A percentile compares a stretch with the other conserved stretches of the same genome.
phyloP scores from a whole-genome alignment of 1,284 basidiomycete genomes.

The Fomitopsis betulina region DNA sequence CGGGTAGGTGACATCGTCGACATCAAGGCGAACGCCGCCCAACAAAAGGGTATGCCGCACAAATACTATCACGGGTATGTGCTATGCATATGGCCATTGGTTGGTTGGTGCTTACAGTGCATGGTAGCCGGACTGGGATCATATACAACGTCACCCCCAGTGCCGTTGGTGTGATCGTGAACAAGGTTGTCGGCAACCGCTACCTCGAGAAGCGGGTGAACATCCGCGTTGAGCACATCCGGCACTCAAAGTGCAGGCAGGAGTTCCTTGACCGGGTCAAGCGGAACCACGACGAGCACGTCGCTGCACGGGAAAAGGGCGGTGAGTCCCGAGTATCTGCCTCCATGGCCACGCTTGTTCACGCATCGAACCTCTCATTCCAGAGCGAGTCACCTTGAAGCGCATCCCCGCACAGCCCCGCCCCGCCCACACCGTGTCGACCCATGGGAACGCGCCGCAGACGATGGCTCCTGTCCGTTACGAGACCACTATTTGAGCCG shows the following conservation, averaged over 20 bases:
- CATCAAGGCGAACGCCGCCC: slow-evolving; percentile 98
- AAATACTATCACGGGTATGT: slow-evolving; percentile 90
- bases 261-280: slow-evolving; percentile 98
- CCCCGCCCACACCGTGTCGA: slow-evolving; percentile 74
- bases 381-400: slow-evolving; percentile 84
- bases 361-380: not conserved
- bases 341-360: slow-evolving; percentile 1
- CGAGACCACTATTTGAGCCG: slow-evolving; percentile 76
- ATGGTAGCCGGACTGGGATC: slow-evolving; percentile 85
- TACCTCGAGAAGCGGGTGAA: slow-evolving; percentile 99
- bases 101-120: slow-evolving; percentile 2
- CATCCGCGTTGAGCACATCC: slow-evolving; percentile 97
- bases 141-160: slow-evolving; percentile 97
- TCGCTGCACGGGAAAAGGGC: slow-evolving; percentile 84
- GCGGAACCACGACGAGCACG: slow-evolving; percentile 85
- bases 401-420: slow-evolving; percentile 86
- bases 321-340: slow-evolving; percentile 51
- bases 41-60: slow-evolving; percentile 99
- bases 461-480: slow-evolving; percentile 91
- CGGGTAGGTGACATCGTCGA: slow-evolving; percentile 98
- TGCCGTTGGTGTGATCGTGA: slow-evolving; percentile 94
- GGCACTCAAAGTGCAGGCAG: slow-evolving; percentile 97
- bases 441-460: slow-evolving; percentile 80
- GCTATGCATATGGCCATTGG: not conserved
- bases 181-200: slow-evolving; percentile 99